Evolutionary conservation across 1,284 basidiomycete genomes (phyloP), one percentile per base, ranked within the genome.

Genomic region (Meira nashicola): DNA sequence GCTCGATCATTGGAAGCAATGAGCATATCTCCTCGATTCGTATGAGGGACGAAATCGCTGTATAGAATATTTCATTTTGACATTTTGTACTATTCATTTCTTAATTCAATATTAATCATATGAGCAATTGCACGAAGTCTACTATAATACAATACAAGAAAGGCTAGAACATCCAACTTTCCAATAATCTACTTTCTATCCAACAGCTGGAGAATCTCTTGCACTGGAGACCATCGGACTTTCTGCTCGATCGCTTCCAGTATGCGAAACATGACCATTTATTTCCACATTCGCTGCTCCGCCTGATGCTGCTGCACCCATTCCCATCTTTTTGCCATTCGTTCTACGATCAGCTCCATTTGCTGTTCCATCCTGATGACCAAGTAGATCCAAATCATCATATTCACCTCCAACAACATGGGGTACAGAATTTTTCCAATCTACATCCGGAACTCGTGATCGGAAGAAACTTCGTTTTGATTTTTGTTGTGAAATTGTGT

Each of bases 401-500:
- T 53, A n/a, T 23, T n/a, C n/a, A 6, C 17, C n/a, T 12, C 17
- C 48, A 7, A 39, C 14, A 19, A n/a, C 37, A 14, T 17, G 37
- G 10, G 19, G n/a, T 2, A 48, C 25, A 25, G 17, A n/a, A 43
- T 65, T 64, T 4, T 58, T 54, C 19, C 63, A 46, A 4, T 61
- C 62, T 1, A 66, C 64, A 25, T 63, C 67, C 1, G 68, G 66
- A 14, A 66, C 68, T 7, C 68, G 53, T 14, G 64, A 54, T 2
- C 64, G 62, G 28, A 70, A 70, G 23, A 70, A 70, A 0, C 66
- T 68, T 19, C 68, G 43, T 61, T 70, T 70, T 2, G 66, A 54
- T 10, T 62, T 55, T 0, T 39, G 50, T 53, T 14, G 46, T 25
- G 21, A 5, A 5, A 33, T 4, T 4, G 3, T 28, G 28, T 38